Conservation (phyloP, 257 asterid species). For the Penstemon davidsonii region DNA sequence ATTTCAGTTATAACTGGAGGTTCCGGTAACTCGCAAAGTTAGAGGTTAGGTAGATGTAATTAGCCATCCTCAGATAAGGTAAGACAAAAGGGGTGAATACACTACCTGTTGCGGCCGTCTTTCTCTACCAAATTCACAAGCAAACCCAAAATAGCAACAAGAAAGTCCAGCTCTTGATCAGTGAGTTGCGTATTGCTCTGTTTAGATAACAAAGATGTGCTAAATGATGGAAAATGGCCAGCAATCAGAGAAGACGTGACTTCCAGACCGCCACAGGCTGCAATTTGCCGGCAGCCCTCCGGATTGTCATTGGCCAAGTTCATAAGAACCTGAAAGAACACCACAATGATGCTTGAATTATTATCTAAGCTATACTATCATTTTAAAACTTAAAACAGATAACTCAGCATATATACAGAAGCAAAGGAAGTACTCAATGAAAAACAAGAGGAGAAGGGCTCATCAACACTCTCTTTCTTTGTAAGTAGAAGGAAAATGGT, state of each 20-base stretch:
- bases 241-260: conserved; percentile 61
- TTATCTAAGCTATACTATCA: no score
- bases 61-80: conserved; percentile 4
- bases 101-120: conserved; percentile 63
- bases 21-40: no score
- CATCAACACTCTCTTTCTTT: not conserved
- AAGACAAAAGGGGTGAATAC: conserved; percentile 11
- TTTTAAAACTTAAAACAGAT: not conserved
- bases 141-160: conserved; percentile 80
- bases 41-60: no score
- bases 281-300: conserved; percentile 76
- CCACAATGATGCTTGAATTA: conserved; percentile 9
- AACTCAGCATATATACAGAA: not conserved
- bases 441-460: not conserved
- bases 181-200: conserved; percentile 42
- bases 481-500: not conserved
- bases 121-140: conserved; percentile 87
- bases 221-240: conserved; percentile 59
- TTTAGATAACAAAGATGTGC: conserved; percentile 34
- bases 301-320: conserved; percentile 76
- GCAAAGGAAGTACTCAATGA: not conserved
- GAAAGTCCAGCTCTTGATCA: conserved; percentile 77
- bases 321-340: conserved; percentile 65
- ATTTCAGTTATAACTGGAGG: no score
- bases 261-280: conserved; percentile 68